These are phyloP conservation scores for Tetraselmis striata DNA, from an alignment of 139 green algal species.

Conservation along the genomic window DNA sequence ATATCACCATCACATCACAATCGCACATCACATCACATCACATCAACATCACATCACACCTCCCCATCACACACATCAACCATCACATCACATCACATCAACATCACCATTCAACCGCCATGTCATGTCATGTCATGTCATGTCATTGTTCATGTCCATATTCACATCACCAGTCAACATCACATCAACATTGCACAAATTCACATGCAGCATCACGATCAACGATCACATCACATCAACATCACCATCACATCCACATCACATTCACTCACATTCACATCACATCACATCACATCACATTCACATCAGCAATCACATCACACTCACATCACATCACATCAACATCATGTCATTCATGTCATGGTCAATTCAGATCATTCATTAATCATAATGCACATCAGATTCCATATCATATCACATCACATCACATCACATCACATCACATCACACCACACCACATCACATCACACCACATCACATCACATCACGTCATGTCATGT, in stretches of 20 bases:
- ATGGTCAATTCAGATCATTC: background rate
- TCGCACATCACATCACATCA: too few relatives aligned
- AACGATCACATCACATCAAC: background rate
- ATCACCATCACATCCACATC: background rate
- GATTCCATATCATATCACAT: background rate
- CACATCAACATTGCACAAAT: background rate
- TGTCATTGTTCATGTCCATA: background rate
- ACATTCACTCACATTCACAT: constrained; percentile 1
- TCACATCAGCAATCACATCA: background rate
- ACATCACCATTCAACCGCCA: background rate
- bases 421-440: background rate
- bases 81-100: background rate
- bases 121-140: background rate
- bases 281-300: constrained; percentile 10
- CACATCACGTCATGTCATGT: background rate
- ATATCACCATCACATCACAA: too few relatives aligned
- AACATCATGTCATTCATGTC: background rate
- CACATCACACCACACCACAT: background rate
- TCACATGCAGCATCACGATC: background rate
- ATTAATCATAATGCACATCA: background rate
- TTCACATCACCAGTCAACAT: background rate
- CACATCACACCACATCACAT: background rate
- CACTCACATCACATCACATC: background rate
- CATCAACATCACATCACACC: background rate
- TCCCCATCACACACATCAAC: background rate